phyloP scores from a whole-genome alignment of 1,139 yeast genomes.

The Pichia sp. region DNA sequence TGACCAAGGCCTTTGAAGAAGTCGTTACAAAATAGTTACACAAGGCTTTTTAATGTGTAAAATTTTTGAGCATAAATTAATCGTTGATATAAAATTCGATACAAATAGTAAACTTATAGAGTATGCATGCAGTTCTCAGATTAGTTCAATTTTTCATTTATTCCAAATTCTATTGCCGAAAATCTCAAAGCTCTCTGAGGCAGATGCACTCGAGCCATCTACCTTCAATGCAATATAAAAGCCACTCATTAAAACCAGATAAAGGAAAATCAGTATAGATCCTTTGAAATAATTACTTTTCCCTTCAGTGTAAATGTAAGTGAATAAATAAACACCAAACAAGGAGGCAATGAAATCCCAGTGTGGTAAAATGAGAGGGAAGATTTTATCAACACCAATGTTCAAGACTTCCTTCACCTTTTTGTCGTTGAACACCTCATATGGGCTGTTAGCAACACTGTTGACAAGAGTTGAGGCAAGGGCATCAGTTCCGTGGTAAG shows the following conservation, averaged over 20 bases:
- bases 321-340: constrained; percentile 80
- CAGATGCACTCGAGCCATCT: constrained; percentile 14
- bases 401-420: constrained; percentile 2
- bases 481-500: constrained; percentile 15
- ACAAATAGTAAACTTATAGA: too few relatives aligned
- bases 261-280: constrained; percentile 73
- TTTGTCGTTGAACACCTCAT: neutral
- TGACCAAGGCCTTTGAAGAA: constrained; percentile 44
- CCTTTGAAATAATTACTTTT: constrained; percentile 96
- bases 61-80: neutral
- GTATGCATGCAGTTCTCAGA: too few relatives aligned
- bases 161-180: constrained; percentile 10
- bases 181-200: neutral
- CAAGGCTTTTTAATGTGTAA: neutral
- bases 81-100: neutral
- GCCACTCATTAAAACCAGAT: constrained; percentile 71
- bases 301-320: constrained; percentile 95
- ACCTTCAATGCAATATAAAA: constrained; percentile 58
- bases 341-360: constrained; percentile 93
- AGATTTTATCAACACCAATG: constrained; percentile 38
- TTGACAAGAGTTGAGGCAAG: neutral
- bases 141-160: too few relatives aligned
- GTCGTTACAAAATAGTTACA: constrained; percentile 23
- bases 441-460: neutral
- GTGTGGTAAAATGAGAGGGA: constrained; percentile 82